These are phyloP conservation scores for Ascoidea rubescens DNA, from an alignment of 805 yeast genomes.

Conservation along the genomic window DNA sequence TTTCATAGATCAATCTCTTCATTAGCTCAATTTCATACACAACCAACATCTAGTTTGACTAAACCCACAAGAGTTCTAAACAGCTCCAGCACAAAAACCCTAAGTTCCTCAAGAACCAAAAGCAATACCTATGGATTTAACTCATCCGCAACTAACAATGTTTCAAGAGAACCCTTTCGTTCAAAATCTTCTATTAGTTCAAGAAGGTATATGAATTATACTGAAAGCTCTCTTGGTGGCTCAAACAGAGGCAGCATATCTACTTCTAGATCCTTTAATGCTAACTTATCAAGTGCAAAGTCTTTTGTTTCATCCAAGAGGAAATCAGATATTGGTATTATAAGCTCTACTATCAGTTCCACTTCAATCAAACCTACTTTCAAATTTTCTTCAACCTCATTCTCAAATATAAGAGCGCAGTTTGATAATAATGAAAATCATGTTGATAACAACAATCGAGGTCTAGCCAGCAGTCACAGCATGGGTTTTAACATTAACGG, in stretches of 20 bases:
- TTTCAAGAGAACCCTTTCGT: neutral
- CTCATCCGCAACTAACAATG: neutral
- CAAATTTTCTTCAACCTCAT: neutral
- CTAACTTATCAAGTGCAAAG: too few species aligned
- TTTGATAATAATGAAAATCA: neutral
- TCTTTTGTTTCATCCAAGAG: neutral
- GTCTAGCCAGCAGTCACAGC: neutral
- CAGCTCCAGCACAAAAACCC: too few species aligned
- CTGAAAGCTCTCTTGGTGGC: neutral
- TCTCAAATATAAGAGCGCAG: neutral
- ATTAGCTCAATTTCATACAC: neutral
- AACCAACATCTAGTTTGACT: neutral
- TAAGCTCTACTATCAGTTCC: neutral
- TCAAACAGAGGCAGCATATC: neutral
- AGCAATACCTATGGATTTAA: neutral
- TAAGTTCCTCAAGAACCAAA: neutral
- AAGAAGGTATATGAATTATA: neutral
- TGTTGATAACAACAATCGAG: neutral
- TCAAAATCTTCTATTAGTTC: neutral
- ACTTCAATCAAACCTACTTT: neutral
- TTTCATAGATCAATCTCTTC: neutral
- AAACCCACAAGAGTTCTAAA: neutral
- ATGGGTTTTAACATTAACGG: neutral
- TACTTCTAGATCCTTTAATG: too few species aligned
- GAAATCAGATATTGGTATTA: neutral